phyloP scores from a whole-genome alignment of 176 grass and related monocot genomes.

The Avena atlantica region DNA sequence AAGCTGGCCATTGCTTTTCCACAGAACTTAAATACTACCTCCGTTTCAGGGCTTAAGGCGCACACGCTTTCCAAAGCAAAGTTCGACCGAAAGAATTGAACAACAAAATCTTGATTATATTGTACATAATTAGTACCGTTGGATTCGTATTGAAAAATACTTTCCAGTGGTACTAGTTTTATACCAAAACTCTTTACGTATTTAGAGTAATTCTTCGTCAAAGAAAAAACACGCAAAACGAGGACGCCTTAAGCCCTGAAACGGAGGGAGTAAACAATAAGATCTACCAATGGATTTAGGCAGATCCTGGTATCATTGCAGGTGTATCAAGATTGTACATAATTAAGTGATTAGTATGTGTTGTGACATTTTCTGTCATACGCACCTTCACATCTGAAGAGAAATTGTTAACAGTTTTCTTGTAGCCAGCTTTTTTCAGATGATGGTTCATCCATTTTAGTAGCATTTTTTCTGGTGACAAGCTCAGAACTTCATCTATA shows the following conservation, averaged over 20 bases:
- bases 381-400: conserved; percentile 96
- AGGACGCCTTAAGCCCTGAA: no score
- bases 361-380: conserved; percentile 18
- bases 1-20: conserved; percentile 12
- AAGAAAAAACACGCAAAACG: no score
- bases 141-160: no score
- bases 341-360: conserved; percentile 32
- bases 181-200: no score
- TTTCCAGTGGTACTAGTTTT: no score
- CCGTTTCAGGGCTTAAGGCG: no score
- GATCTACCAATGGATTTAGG: neutral
- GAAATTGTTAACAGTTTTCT: conserved; percentile 99
- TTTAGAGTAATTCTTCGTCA: no score
- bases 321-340: neutral
- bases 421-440: conserved; percentile 95
- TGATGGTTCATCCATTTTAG: conserved; percentile 99
- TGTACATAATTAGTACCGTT: neutral
- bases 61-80: no score
- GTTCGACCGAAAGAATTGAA: neutral
- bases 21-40: conserved; percentile 4
- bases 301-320: conserved; percentile 14
- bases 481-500: conserved; percentile 88
- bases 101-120: conserved; percentile 5
- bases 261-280: neutral
- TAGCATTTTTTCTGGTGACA: conserved; percentile 93